Conservation (phyloP, 192 early-diverging fungal genomes). For the Backusella tuberculispora region DNA sequence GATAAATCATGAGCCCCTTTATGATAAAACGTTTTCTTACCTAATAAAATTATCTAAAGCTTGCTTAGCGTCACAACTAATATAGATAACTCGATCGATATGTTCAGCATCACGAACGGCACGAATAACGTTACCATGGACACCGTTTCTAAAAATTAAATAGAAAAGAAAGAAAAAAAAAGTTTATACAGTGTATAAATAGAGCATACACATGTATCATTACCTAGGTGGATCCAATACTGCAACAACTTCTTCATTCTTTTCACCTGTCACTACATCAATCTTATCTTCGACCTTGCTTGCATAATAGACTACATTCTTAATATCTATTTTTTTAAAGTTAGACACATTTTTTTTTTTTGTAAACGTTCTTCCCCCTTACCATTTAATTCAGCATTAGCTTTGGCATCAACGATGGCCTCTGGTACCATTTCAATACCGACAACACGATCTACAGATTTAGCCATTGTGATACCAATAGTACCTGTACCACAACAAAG, state of each 20-base stretch:
- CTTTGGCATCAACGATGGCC: conserved; percentile 76
- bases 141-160: conserved; percentile 46
- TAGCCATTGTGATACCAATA: conserved; percentile 78
- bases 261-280: conserved; percentile 30
- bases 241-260: conserved; percentile 63
- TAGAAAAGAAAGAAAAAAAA: background rate
- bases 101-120: conserved; percentile 58
- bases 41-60: conserved; percentile 66
- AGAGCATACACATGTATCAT: background rate
- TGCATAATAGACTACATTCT: conserved; percentile 63
- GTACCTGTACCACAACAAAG: conserved; percentile 88
- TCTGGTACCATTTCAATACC: conserved; percentile 71
- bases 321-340: conserved; percentile 26
- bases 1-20: background rate
- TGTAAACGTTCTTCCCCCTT: background rate
- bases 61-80: conserved; percentile 68
- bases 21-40: conserved; percentile 43
- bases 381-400: conserved; percentile 58
- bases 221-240: conserved; percentile 78
- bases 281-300: conserved; percentile 66
- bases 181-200: background rate
- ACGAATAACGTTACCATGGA: conserved; percentile 62
- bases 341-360: background rate
- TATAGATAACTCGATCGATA: conserved; percentile 66
- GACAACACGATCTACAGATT: conserved; percentile 66